Percentiles rank a stretch among this genome's conserved stretches.
Evolutionary conservation across 1,139 yeast species (phyloP).

Genomic region (Hyphopichia pseudoburtonii): DNA sequence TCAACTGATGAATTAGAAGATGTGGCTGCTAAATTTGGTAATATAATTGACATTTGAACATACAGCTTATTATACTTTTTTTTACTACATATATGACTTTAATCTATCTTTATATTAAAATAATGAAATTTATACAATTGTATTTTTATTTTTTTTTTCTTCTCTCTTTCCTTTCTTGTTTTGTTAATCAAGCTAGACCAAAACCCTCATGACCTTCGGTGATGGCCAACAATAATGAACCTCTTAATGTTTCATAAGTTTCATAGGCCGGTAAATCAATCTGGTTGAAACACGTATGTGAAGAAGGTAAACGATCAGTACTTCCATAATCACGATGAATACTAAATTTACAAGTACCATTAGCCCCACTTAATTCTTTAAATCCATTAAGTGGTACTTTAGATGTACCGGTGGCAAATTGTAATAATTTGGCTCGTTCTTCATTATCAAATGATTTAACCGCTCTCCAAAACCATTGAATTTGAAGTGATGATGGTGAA

Average conservation of each 20-base stretch:
- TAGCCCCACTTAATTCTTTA: slow-evolving; percentile 84
- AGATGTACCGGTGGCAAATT: slow-evolving; percentile 96
- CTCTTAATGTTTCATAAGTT: slow-evolving; percentile 80
- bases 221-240: slow-evolving; percentile 77
- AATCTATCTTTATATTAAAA: too few relatives aligned
- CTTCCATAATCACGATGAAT: slow-evolving; percentile 89
- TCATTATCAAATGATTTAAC: slow-evolving; percentile 92
- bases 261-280: slow-evolving; percentile 93
- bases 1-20: slow-evolving; percentile 32
- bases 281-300: slow-evolving; percentile 97
- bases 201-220: slow-evolving; percentile 97
- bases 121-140: too few relatives aligned
- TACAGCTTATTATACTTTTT: too few relatives aligned
- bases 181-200: slow-evolving; percentile 68
- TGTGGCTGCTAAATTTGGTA: slow-evolving; percentile 4
- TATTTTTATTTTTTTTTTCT: too few relatives aligned
- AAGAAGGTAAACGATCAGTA: slow-evolving; percentile 85
- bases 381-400: slow-evolving; percentile 96
- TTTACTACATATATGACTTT: too few relatives aligned
- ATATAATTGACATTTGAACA: background rate
- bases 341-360: slow-evolving; percentile 83
- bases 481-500: slow-evolving; percentile 79
- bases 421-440: slow-evolving; percentile 89
- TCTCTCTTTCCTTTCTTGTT: too few relatives aligned
- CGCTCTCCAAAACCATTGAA: slow-evolving; percentile 98